Evolutionary conservation across 345 rosid species (phyloP).

Genomic region (Eucalyptus cloeziana): DNA sequence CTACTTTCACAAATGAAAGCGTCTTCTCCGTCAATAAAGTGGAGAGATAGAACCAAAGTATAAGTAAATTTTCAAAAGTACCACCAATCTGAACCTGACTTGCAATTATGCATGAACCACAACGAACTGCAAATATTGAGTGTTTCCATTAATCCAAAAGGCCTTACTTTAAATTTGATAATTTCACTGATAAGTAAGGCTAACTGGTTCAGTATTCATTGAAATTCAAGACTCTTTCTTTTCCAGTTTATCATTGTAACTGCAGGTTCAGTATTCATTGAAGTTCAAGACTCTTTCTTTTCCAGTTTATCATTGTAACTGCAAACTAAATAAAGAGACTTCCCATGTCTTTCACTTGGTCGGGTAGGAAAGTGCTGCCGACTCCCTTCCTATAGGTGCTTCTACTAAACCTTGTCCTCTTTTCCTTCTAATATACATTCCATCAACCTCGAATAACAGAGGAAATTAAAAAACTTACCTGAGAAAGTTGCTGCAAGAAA

Average conservation of each 20-base stretch:
- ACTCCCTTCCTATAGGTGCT: background rate
- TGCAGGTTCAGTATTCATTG: background rate
- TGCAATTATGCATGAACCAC: background rate
- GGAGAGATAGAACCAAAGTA: background rate
- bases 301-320: background rate
- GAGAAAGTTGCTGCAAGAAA: conserved; percentile 49
- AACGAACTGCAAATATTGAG: background rate
- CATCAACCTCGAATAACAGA: background rate
- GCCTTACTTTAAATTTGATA: background rate
- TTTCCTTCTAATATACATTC: background rate
- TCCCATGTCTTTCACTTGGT: background rate
- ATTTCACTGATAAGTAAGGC: background rate
- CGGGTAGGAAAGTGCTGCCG: background rate
- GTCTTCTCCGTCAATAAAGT: background rate
- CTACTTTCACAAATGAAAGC: background rate
- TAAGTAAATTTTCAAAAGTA: background rate
- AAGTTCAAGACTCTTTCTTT: background rate
- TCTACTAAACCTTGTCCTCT: background rate
- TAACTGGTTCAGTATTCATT: background rate
- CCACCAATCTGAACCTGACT: background rate
- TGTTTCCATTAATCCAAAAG: background rate
- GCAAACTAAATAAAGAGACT: background rate
- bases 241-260: background rate
- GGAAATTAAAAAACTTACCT: conserved; percentile 16
- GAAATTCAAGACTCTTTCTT: background rate